phyloP scores from a whole-genome alignment of 2,329 filamentous ascomycete genomes.

The Exophiala calicioides region DNA sequence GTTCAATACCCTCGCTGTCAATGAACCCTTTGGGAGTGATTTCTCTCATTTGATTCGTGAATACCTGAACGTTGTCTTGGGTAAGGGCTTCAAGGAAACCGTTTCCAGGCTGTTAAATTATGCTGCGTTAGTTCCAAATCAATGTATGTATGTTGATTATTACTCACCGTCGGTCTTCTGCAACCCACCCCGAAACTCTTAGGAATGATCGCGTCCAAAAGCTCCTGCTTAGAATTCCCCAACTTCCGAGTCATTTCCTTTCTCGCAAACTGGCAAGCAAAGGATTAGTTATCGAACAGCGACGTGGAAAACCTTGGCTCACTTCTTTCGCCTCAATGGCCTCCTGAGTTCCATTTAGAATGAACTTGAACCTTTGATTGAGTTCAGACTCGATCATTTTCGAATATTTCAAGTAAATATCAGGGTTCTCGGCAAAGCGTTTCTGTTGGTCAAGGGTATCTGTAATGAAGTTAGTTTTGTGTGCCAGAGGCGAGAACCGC shows the following conservation, averaged over 20 bases:
- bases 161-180: slow-evolving; percentile 41
- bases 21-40: slow-evolving; percentile 39
- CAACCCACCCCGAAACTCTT: slow-evolving; percentile 46
- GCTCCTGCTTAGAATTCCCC: slow-evolving; percentile 32
- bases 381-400: slow-evolving; percentile 53
- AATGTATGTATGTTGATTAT: slow-evolving; percentile 35
- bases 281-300: neutral
- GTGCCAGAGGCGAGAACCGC: too few relatives aligned
- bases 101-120: slow-evolving; percentile 28
- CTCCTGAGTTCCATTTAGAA: slow-evolving; percentile 52
- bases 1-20: slow-evolving; percentile 27
- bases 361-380: slow-evolving; percentile 56
- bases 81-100: slow-evolving; percentile 35
- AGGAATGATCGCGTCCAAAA: slow-evolving; percentile 50
- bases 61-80: slow-evolving; percentile 47
- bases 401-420: slow-evolving; percentile 43
- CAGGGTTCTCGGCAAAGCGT: slow-evolving; percentile 18
- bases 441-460: slow-evolving; percentile 26
- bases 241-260: slow-evolving; percentile 37
- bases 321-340: slow-evolving; percentile 41
- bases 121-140: slow-evolving; percentile 28
- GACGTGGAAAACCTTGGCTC: slow-evolving; percentile 8
- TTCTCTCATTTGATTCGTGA: slow-evolving; percentile 42
- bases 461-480: slow-evolving; percentile 8
- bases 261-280: slow-evolving; percentile 11